Percentiles rank a stretch among this genome's conserved stretches.
These are phyloP conservation scores for Dryadomyces quercivorus DNA, from an alignment of 2,329 filamentous ascomycete species.

Conservation along the genomic window DNA sequence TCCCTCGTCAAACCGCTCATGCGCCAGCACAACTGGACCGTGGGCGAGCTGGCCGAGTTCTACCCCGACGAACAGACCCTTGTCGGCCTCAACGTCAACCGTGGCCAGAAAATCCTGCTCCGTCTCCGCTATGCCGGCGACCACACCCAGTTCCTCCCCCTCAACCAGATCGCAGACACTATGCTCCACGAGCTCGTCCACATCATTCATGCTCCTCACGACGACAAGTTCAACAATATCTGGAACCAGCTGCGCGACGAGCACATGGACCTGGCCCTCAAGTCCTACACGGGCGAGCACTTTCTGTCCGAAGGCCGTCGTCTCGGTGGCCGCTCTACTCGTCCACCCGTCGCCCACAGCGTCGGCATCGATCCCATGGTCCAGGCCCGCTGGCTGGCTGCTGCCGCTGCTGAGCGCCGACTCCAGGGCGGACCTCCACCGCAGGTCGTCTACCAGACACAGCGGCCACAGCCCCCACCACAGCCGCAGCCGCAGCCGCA, in stretches of 20 bases:
- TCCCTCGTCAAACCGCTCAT: conserved; percentile 92
- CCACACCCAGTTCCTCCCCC: conserved; percentile 61
- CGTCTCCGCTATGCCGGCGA: conserved; percentile 69
- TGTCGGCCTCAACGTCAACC: conserved; percentile 68
- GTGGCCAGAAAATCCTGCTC: conserved; percentile 67
- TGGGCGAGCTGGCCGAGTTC: conserved; percentile 73
- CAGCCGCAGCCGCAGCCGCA: conserved; percentile 12
- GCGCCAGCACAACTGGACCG: conserved; percentile 71
- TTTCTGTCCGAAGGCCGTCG: conserved; percentile 67
- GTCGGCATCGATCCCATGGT: conserved; percentile 33
- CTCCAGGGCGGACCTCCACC: conserved; percentile 11
- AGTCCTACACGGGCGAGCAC: conserved; percentile 83
- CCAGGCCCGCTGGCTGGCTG: conserved; percentile 64
- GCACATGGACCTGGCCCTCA: conserved; percentile 60
- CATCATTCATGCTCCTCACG: conserved; percentile 72
- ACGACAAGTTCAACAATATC: conserved; percentile 68
- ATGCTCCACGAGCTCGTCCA: conserved; percentile 94
- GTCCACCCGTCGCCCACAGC: not conserved
- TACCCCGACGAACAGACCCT: conserved; percentile 63
- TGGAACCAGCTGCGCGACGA: conserved; percentile 88
- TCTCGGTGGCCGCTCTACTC: conserved; percentile 46
- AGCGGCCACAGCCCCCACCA: too few relatives aligned
- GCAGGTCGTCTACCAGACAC: too few relatives aligned
- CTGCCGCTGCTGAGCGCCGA: conserved; percentile 62
- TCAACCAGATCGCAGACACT: conserved; percentile 75